Conservation (phyloP, 2,329 filamentous ascomycete genomes). For the Apiospora koreana region DNA sequence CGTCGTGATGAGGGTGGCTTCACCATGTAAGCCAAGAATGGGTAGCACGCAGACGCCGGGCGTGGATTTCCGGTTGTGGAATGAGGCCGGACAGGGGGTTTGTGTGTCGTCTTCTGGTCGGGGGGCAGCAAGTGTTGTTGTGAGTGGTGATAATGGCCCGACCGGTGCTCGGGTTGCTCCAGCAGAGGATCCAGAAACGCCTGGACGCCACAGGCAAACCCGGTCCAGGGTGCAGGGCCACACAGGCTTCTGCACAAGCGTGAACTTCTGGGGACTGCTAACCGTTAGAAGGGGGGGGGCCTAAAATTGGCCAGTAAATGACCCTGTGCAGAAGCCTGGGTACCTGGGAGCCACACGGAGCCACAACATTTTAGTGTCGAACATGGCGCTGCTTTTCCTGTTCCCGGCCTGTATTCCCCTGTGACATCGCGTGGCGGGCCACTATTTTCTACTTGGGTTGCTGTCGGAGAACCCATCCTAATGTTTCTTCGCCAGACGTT, state of each 20-base stretch:
- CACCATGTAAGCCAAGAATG: not conserved
- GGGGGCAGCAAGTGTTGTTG: not conserved
- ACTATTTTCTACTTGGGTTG: not conserved
- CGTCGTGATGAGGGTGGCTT: not conserved
- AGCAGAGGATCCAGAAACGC: not conserved
- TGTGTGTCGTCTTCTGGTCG: too few relatives aligned
- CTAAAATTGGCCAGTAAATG: too few relatives aligned
- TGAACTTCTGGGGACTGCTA: too few relatives aligned
- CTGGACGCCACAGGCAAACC: not conserved
- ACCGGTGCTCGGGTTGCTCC: not conserved
- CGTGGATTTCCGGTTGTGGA: not conserved
- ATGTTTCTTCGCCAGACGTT: conserved; percentile 1
- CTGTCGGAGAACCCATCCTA: not conserved
- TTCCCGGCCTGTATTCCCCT: not conserved
- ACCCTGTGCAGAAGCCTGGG: too few relatives aligned
- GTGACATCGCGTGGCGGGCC: conserved; percentile 4
- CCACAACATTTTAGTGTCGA: not conserved
- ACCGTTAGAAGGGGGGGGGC: too few relatives aligned
- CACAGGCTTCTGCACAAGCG: too few relatives aligned
- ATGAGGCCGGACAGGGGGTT: not conserved
- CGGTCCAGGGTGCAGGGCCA: not conserved
- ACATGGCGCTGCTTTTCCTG: not conserved
- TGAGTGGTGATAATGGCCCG: conserved; percentile 1
- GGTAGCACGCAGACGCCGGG: not conserved
- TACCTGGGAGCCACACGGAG: too few relatives aligned